phyloP scores from a whole-genome alignment of 1,284 basidiomycete genomes.

The Meira nashicola region DNA sequence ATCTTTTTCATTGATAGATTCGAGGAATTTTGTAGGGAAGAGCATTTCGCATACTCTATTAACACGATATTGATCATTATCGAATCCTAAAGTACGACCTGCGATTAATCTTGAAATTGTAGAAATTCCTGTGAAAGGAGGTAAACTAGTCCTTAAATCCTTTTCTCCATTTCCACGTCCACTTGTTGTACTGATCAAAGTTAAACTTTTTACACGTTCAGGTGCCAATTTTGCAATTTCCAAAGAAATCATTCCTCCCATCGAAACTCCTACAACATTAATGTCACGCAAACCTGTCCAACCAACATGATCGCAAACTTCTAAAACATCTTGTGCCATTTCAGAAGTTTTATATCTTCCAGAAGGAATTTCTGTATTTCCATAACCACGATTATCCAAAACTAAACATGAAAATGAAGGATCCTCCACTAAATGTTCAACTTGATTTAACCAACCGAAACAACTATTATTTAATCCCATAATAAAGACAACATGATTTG shows the following conservation, averaged over 20 bases:
- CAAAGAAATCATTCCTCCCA: slow-evolving; percentile 77
- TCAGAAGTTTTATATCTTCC: slow-evolving; percentile 58
- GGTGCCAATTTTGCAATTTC: slow-evolving; percentile 38
- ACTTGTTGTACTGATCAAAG: slow-evolving; percentile 42
- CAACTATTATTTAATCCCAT: slow-evolving; percentile 54
- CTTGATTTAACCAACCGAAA: slow-evolving; percentile 53
- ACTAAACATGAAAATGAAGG: slow-evolving; percentile 63
- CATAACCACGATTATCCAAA: slow-evolving; percentile 82
- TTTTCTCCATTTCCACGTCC: slow-evolving; percentile 24
- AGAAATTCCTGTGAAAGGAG: slow-evolving; percentile 40
- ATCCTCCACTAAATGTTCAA: slow-evolving; percentile 46
- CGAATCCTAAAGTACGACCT: slow-evolving; percentile 58
- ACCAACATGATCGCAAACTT: slow-evolving; percentile 63
- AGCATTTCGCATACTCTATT: slow-evolving; percentile 64
- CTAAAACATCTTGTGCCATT: slow-evolving; percentile 73
- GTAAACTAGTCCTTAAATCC: slow-evolving; percentile 7
- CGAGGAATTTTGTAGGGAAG: slow-evolving; percentile 62
- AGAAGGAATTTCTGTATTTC: slow-evolving; percentile 66
- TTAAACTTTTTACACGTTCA: slow-evolving; percentile 24
- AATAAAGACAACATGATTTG: slow-evolving; percentile 36
- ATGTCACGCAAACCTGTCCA: slow-evolving; percentile 65
- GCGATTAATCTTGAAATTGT: slow-evolving; percentile 51
- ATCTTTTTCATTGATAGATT: slow-evolving; percentile 40
- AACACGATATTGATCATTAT: slow-evolving; percentile 59
- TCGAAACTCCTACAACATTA: slow-evolving; percentile 71